phyloP scores from a whole-genome alignment of 805 yeast species.

The Monosporozyma aerobia region DNA sequence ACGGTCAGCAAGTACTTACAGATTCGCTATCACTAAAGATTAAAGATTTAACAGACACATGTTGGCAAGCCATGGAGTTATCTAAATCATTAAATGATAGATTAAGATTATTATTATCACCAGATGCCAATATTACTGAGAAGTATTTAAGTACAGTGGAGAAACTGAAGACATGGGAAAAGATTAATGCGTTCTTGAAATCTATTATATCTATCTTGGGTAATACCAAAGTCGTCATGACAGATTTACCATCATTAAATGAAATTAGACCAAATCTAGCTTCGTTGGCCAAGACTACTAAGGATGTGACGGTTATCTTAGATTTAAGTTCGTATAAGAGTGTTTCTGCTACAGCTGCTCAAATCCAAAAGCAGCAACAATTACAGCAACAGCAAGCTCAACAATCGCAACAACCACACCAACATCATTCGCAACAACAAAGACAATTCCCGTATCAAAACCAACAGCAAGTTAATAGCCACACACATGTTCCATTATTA shows the following conservation, averaged over 20 bases:
- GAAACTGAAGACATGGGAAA: constrained; percentile 71
- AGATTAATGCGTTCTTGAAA: constrained; percentile 70
- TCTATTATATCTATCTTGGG: constrained; percentile 78
- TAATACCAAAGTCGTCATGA: constrained; percentile 71
- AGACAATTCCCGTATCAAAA: constrained; percentile 11
- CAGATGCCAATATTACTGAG: constrained; percentile 11
- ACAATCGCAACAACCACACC: constrained; percentile 11
- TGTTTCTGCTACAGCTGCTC: constrained; percentile 17
- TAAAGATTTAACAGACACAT: constrained; percentile 66
- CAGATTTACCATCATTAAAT: constrained; percentile 68
- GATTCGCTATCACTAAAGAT: constrained; percentile 44
- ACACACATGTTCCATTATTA: constrained; percentile 13
- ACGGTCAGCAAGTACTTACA: constrained; percentile 30
- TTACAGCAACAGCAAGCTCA: constrained; percentile 6
- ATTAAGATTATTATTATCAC: constrained; percentile 38
- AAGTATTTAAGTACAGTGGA: constrained; percentile 40
- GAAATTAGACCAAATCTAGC: constrained; percentile 77
- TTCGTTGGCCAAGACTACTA: constrained; percentile 74
- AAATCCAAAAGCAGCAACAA: constrained; percentile 13
- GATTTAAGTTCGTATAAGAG: constrained; percentile 52
- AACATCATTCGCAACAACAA: constrained; percentile 11
- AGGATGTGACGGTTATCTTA: constrained; percentile 80
- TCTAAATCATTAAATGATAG: constrained; percentile 55
- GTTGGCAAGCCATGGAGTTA: constrained; percentile 74
- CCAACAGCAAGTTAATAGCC: constrained; percentile 8